Evolutionary conservation across 495 filamentous ascomycete genomes (phyloP).

Genomic region (Neurospora sp.): DNA sequence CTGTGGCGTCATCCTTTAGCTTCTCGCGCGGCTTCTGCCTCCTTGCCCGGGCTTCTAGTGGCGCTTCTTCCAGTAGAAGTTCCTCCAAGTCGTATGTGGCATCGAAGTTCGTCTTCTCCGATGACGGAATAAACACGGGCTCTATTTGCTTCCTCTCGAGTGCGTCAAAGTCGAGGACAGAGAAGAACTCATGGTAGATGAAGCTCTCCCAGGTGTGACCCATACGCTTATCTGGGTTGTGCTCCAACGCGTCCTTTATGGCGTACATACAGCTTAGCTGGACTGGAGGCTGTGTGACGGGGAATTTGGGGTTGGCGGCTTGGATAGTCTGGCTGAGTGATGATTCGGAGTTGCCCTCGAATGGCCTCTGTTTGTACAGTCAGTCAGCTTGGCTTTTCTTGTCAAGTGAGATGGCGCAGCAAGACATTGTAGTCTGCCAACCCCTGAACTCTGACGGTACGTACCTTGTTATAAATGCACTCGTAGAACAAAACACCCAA

Average conservation of each 20-base stretch:
- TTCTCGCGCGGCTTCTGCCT: conserved; percentile 87
- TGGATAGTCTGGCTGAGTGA: conserved; percentile 70
- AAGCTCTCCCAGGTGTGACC: conserved; percentile 76
- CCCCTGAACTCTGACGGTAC: conserved; percentile 9
- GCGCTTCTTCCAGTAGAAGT: conserved; percentile 86
- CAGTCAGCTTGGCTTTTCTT: conserved; percentile 26
- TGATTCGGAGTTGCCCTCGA: conserved; percentile 78
- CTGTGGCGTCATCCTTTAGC: conserved; percentile 87
- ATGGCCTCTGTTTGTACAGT: conserved; percentile 56
- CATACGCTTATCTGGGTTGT: conserved; percentile 68
- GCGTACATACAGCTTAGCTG: conserved; percentile 78
- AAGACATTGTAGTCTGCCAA: neutral
- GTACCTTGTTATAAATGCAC: conserved; percentile 97
- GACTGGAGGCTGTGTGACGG: conserved; percentile 80
- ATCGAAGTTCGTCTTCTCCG: conserved; percentile 98
- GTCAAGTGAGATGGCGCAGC: conserved; percentile 6
- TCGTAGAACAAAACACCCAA: conserved; percentile 95
- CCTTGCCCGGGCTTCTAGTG: conserved; percentile 82
- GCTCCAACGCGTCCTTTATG: conserved; percentile 70
- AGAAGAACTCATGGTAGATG: conserved; percentile 81
- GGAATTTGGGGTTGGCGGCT: conserved; percentile 75
- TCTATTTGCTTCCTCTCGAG: conserved; percentile 83
- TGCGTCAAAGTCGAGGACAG: conserved; percentile 71
- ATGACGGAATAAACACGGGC: conserved; percentile 83
- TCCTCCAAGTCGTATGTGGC: conserved; percentile 97